Evolutionary conservation across 2,329 filamentous ascomycete genomes (phyloP), one percentile per base, ranked within the genome.

Genomic region (Chrysoporthe austroafricana): DNA sequence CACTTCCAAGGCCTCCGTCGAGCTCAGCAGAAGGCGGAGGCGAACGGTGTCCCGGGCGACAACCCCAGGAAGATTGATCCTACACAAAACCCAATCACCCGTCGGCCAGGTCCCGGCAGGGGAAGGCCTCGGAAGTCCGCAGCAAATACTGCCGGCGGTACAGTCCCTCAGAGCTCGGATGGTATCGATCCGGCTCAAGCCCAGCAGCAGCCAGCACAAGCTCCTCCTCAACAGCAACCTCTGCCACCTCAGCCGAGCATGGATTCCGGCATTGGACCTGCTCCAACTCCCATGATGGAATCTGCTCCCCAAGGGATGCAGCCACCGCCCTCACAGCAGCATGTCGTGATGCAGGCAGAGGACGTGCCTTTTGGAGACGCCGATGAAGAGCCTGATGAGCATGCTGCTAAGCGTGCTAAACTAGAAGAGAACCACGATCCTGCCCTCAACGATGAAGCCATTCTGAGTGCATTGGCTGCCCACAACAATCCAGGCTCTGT

Each of bases 1-100:
- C 86, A 88, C 73, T 88, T 88, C 67, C 86, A 88, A 73, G 85
- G 86, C 39, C 80, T 89, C 21, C 80, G 86, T 36, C 78, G 86
- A 54, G 81, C 84, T 32, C 84, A 87, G 72, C 83, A 85, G 71
- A 88, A 87, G 73, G 74, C 79, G 21, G 85, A 86, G 21, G 64
- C 77, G 5, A 79, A 77, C 68, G 77, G 80, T 9, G 66, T 74
- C 32, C 58, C 70, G 36, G 68, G 73, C 11, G 80, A 83, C 26
- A 78, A 69, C 54, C 71, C 79, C 32, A 76, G 79, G 54, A 82
- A 78, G 67, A 52, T 78, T 65, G 86, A 88, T 72, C 86, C 86
- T 9, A 83, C 82, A 0, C 64, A 79, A 70, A 88, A 88, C 67
- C 86, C 86, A 62, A 88, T 88, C 72, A 88, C 85, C n/a, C 81